These are phyloP conservation scores for Centaurea solstitialis DNA, from an alignment of 129 eudicot genomes.

Conservation along the genomic window DNA sequence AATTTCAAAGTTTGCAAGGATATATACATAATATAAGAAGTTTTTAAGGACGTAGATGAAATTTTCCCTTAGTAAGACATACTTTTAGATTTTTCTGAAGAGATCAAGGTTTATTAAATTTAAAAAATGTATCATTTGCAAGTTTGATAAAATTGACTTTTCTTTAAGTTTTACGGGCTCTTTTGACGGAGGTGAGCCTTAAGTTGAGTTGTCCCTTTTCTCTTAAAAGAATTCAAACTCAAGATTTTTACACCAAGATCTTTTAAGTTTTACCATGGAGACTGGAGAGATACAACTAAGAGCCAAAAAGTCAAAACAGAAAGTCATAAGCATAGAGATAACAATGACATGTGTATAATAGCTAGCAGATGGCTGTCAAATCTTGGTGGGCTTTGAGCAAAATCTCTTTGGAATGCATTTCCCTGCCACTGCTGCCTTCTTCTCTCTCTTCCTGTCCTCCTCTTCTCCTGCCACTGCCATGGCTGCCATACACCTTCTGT, in stretches of 20 bases:
- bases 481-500: constrained; percentile 46
- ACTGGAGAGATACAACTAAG: neutral
- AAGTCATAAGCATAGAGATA: neutral
- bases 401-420: constrained; percentile 68
- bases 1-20: too few species aligned
- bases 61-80: too few species aligned
- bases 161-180: too few species aligned
- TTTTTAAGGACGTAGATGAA: too few species aligned
- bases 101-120: too few species aligned
- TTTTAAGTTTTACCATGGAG: neutral
- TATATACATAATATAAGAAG: too few species aligned
- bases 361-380: constrained; percentile 3
- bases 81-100: too few species aligned
- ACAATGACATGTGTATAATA: neutral
- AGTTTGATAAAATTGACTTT: too few species aligned
- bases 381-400: constrained; percentile 42
- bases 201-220: too few species aligned
- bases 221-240: too few species aligned
- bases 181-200: too few species aligned
- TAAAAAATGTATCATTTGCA: too few species aligned
- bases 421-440: constrained; percentile 44
- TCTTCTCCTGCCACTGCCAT: constrained; percentile 35
- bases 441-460: constrained; percentile 51
- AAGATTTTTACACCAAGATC: neutral
- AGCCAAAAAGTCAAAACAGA: neutral